Base-by-base conservation (phyloP, 306 rosid species). In the Abrus precatorius region DNA sequence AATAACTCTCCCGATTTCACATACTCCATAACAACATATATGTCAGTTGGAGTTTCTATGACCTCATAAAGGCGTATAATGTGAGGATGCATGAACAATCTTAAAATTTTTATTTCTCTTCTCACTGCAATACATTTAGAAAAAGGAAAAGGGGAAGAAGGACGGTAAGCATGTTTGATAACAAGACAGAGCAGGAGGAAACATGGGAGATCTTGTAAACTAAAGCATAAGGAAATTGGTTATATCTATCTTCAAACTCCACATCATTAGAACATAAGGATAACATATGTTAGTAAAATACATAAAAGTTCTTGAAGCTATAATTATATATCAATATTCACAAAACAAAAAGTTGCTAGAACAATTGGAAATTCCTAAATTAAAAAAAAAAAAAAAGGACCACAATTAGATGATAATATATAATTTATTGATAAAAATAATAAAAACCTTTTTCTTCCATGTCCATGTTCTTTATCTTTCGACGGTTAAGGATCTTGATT, bases 51-150 rank as follows among this genome's bases (percentile, higher is more conserved):
- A 12, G 98, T 92, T 82, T 95, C 98, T 59, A 95, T 89, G 57
- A 95, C 97, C 84, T 95, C 98, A 66, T 95, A 95, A 14, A 92
- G 92, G 52, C 97, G 82, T 81, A 92, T 91, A 52, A 95, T 92
- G 83, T 95, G 98, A 79, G 98, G 98, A 87, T 95, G 98, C 97
- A 92, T 95, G 85, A 95, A 95, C 79, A 95, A 71, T 78, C 97
- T 93, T 78, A 95, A 68, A 71, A 95, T 92, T 87, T 95, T 92
- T 45, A 95, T 92, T 80, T 95, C 98, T 77, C 98, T 89, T 83
- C 95, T 87, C 78, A 95, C 98, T 95, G 92, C 88, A 86, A 73
- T 80, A 88, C 45, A 43, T 72, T 77, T 79, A 81, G 50, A 68
- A 62, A 33, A 60, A 73, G 66, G 83, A 60, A 53, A 80, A 53